A percentile compares a stretch with the other conserved stretches of the same genome.
phyloP scores from a whole-genome alignment of 2,329 filamentous ascomycete species.

The Aspergillus tubingensis region DNA sequence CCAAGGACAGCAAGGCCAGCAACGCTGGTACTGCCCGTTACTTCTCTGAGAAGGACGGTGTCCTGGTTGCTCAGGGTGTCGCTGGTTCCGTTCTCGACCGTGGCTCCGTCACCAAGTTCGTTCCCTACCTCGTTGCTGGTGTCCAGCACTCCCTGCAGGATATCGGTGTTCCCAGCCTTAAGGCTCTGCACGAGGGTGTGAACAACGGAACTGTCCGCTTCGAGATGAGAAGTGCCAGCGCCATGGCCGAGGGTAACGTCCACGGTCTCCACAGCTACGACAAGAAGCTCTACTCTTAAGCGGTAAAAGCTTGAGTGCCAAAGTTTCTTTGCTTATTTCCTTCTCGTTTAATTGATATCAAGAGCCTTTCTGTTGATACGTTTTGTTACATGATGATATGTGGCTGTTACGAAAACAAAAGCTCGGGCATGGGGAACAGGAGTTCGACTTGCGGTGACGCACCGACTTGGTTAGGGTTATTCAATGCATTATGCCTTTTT shows the following conservation, averaged over 20 bases:
- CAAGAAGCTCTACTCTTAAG: conserved; percentile 96
- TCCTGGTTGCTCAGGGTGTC: conserved; percentile 95
- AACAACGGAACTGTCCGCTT: conserved; percentile 77
- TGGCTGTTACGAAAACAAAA: conserved; percentile 34
- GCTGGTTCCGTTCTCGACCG: conserved; percentile 65
- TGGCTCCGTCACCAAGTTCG: conserved; percentile 86
- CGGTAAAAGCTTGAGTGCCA: conserved; percentile 16
- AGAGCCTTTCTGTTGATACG: conserved; percentile 26
- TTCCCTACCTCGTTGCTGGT: conserved; percentile 92
- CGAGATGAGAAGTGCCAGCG: conserved; percentile 90
- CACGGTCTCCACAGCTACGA: conserved; percentile 97
- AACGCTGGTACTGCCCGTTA: conserved; percentile 97
- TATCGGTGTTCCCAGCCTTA: conserved; percentile 79
- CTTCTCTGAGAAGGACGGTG: conserved; percentile 94
- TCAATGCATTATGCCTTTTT: conserved; percentile 11
- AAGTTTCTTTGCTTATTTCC: conserved; percentile 7
- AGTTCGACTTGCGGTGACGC: conserved; percentile 34
- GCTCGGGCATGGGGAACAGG: conserved; percentile 34
- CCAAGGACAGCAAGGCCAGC: conserved; percentile 66
- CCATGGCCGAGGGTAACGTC: conserved; percentile 93
- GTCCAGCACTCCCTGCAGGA: conserved; percentile 98
- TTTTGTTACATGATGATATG: conserved; percentile 31
- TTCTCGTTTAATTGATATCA: conserved; percentile 20
- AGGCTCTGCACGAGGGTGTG: conserved; percentile 74
- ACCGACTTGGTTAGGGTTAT: conserved; percentile 14